A percentile compares a stretch with the other conserved stretches of the same genome.
Conservation (phyloP, 2,329 filamentous ascomycete genomes). For the Apiospora saccharicola region DNA sequence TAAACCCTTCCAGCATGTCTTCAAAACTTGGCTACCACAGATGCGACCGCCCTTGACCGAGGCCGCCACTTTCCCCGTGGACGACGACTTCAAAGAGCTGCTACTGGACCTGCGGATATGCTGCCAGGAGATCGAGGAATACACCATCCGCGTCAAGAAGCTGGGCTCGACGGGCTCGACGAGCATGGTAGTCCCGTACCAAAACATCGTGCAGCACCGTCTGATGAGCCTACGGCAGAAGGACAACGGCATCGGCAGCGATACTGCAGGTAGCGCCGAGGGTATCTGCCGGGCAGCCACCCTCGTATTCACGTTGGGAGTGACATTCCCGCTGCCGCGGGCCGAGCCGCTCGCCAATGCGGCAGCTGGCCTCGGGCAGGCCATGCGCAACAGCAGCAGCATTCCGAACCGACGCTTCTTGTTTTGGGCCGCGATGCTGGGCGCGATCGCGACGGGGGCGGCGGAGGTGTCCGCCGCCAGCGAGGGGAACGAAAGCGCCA, state of each 20-base stretch:
- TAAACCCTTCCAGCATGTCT: not conserved
- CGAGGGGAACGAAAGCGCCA: not conserved
- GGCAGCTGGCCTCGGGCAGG: not conserved
- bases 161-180: not conserved
- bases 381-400: not conserved
- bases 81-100: not conserved
- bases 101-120: not conserved
- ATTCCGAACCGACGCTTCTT: not conserved
- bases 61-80: not conserved
- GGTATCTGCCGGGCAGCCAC: not conserved
- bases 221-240: not conserved
- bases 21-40: not conserved
- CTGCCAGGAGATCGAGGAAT: not conserved
- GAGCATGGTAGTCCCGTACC: not conserved
- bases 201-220: conserved; percentile 10
- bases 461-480: not conserved
- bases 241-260: not conserved
- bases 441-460: not conserved
- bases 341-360: not conserved
- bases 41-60: not conserved
- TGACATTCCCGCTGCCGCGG: not conserved
- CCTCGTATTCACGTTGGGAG: not conserved
- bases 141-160: not conserved
- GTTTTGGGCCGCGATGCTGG: conserved; percentile 5
- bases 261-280: not conserved